Conservation (phyloP, 1,284 basidiomycete species). For the Rhodofomes roseus region DNA sequence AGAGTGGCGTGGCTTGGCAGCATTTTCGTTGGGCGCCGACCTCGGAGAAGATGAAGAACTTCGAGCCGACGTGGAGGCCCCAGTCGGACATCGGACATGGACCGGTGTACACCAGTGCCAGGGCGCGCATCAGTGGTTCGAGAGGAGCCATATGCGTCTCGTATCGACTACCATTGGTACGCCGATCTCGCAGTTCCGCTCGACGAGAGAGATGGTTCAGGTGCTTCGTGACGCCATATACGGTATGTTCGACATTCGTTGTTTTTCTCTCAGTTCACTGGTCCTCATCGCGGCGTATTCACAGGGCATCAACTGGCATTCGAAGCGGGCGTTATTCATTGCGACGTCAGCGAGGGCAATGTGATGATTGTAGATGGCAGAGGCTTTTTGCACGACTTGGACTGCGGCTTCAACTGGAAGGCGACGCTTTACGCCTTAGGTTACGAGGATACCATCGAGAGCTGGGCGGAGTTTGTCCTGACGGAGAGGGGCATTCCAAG, state of each 20-base stretch:
- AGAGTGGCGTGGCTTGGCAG: neutral
- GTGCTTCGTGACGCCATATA: constrained; percentile 10
- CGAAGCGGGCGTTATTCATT: constrained; percentile 9
- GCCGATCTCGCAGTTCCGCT: constrained; percentile 8
- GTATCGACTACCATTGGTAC: constrained; percentile 10
- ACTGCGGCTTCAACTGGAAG: constrained; percentile 9
- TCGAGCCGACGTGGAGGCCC: neutral
- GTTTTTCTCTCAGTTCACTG: too few relatives aligned
- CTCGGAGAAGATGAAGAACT: neutral
- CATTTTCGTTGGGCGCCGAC: neutral
- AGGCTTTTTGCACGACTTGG: constrained; percentile 13
- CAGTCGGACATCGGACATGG: neutral
- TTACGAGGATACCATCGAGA: neutral
- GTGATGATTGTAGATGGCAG: constrained; percentile 4
- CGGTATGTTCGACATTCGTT: constrained; percentile 4
- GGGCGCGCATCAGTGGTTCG: neutral
- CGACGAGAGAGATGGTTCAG: constrained; percentile 12
- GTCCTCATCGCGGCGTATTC: too few relatives aligned
- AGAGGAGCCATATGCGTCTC: constrained; percentile 15
- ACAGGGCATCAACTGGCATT: neutral
- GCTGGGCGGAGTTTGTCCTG: neutral
- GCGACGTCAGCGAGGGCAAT: constrained; percentile 13
- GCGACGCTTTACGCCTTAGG: neutral
- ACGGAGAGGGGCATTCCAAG: neutral
- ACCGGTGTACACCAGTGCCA: neutral